Conservation (phyloP, 1,139 yeast species). For the Debaryomyces sp. region DNA sequence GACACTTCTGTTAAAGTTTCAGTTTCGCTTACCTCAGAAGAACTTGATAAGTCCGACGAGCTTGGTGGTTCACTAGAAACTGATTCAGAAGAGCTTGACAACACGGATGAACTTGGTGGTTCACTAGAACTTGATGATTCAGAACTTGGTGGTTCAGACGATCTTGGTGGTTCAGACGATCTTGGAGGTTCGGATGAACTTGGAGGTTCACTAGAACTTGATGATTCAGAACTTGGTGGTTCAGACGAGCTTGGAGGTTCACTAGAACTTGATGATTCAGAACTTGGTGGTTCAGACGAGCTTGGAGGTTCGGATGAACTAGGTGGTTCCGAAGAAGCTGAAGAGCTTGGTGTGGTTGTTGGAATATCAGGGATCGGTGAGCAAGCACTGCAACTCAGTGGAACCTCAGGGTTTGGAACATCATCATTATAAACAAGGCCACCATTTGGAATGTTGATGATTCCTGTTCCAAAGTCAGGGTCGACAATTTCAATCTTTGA, state of each 20-base stretch:
- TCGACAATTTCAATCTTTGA: not conserved
- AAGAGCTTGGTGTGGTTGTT: conserved; percentile 14
- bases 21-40: no score
- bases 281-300: no score
- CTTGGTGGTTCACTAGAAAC: not conserved
- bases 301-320: conserved; percentile 13
- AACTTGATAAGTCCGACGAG: conserved; percentile 13
- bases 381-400: conserved; percentile 8
- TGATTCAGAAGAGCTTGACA: no score
- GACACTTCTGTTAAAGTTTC: conserved; percentile 5
- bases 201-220: conserved; percentile 24
- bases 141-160: conserved; percentile 12
- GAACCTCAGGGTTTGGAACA: conserved; percentile 13
- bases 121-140: no score
- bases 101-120: not conserved
- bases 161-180: not conserved
- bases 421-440: conserved; percentile 1
- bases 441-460: conserved; percentile 16
- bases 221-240: conserved; percentile 23
- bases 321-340: conserved; percentile 10
- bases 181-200: conserved; percentile 16
- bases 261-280: conserved; percentile 17
- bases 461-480: conserved; percentile 15
- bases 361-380: conserved; percentile 15
- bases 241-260: conserved; percentile 30